phyloP scores from a whole-genome alignment of 768 basidiomycete genomes.

The Naganishia vishniacii region DNA sequence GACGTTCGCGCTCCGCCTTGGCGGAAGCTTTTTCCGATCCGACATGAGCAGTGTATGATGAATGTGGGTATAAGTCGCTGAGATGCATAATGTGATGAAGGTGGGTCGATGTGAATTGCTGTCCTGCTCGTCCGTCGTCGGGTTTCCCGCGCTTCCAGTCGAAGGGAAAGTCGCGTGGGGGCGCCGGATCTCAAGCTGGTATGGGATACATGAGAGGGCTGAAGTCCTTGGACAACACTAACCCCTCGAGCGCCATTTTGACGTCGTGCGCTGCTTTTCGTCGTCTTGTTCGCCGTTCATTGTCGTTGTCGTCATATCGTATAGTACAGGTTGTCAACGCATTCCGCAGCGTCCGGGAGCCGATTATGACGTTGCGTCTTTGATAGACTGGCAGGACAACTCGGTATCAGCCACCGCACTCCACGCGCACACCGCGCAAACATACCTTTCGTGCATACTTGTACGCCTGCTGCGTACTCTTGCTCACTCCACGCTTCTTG shows the following conservation, averaged over 20 bases:
- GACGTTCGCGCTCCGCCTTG: background rate
- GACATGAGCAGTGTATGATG: background rate
- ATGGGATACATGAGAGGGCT: slow-evolving; percentile 16
- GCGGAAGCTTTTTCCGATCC: background rate
- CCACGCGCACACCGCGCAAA: background rate
- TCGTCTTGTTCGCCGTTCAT: slow-evolving; percentile 17
- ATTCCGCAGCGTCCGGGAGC: background rate
- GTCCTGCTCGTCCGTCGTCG: background rate
- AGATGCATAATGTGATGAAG: background rate
- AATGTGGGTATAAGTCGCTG: background rate
- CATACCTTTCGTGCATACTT: slow-evolving; percentile 88
- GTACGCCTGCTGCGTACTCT: slow-evolving; percentile 79
- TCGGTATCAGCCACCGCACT: background rate
- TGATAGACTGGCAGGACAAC: slow-evolving; percentile 21
- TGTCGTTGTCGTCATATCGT: slow-evolving; percentile 11
- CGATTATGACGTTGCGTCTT: slow-evolving; percentile 27
- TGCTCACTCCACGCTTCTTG: slow-evolving; percentile 62
- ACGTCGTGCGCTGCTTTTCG: slow-evolving; percentile 4
- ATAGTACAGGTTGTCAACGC: background rate
- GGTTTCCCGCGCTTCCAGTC: background rate
- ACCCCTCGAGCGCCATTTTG: slow-evolving; percentile 21
- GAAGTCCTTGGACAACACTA: slow-evolving; percentile 26
- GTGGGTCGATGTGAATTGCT: too few species aligned
- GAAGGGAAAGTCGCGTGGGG: background rate
- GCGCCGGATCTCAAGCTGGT: background rate